Conservation (phyloP, 768 basidiomycete species). For the Kwoniella shandongensis region DNA sequence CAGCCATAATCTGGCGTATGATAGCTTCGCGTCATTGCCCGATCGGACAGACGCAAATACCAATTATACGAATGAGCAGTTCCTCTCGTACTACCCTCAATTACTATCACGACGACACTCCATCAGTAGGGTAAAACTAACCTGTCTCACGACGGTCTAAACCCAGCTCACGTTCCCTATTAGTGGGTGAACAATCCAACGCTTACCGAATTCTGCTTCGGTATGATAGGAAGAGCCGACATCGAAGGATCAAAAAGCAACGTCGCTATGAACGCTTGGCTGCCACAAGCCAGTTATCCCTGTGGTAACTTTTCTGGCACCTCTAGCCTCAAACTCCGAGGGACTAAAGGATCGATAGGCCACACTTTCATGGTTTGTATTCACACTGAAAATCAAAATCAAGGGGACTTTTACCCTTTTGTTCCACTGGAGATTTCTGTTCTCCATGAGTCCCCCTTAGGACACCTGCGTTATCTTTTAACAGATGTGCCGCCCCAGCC, state of each 20-base stretch:
- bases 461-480: conserved; percentile 78
- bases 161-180: conserved; percentile 68
- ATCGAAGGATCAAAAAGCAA: conserved; percentile 81
- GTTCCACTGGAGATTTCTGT: conserved; percentile 78
- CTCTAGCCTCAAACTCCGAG: conserved; percentile 75
- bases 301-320: conserved; percentile 78
- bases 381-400: conserved; percentile 79
- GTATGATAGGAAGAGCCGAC: conserved; percentile 79
- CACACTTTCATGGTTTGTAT: conserved; percentile 80
- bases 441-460: conserved; percentile 75
- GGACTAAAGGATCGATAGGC: conserved; percentile 81
- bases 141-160: conserved; percentile 76
- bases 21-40: conserved; percentile 77
- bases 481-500: conserved; percentile 78
- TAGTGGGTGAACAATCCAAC: conserved; percentile 79
- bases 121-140: conserved; percentile 84
- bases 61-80: conserved; percentile 80
- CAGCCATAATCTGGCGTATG: conserved; percentile 81
- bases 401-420: conserved; percentile 78
- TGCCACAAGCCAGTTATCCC: conserved; percentile 78
- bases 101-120: conserved; percentile 71
- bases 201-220: conserved; percentile 76
- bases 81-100: conserved; percentile 80
- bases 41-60: conserved; percentile 74
- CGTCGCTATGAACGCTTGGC: conserved; percentile 81